Evolutionary conservation across 2,329 filamentous ascomycete genomes (phyloP), one percentile per base, ranked within the genome.

Genomic region (Colletotrichum phormii): DNA sequence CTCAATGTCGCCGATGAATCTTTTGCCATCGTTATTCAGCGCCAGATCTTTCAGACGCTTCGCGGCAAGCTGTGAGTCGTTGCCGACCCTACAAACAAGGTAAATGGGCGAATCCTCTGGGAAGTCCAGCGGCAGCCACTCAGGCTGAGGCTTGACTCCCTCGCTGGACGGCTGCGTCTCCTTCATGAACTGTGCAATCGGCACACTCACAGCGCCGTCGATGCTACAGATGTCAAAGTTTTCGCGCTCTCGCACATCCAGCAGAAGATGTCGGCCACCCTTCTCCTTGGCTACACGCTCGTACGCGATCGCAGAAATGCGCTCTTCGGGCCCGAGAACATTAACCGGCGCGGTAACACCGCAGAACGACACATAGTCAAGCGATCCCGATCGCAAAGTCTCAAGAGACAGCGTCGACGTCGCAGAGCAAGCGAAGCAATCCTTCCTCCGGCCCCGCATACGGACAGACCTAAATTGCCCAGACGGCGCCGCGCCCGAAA

Each of bases 321-420:
- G 89, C 76, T 97, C 93, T 0, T 91, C 86, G 0, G 90, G 83
- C 6, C 78, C 79, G 1, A 98, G 86, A 3, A 93, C 74, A 11
- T 85, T 82, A 22, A 92, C 84, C 0, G 90, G 88, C 62, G 80
- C 75, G 1, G 83, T 81, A 0, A 90, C 87, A 5, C 95, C 95
- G 79, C 96, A 98, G 79, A 98, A 98, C 64, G 92, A 90, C 0
- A 93, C 88, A 79, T 98, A 98, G 79, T 98, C 94, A 59, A 95
- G 85, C 5, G 89, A 91, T 0, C 93, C 92, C 0, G 87, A 88
- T 24, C 81, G 84, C 64, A 98, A 82, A 8, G 87, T 88, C 12
- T 91, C 86, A 8, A 90, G 79, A 0, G 92, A 92, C 12, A 98
- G 86, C 0, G 85, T 89, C 0, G 89, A 87, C 9, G 87, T 82